Evolutionary conservation across 1,284 basidiomycete species (phyloP).

Genomic region (Apiotrichum gamsii): DNA sequence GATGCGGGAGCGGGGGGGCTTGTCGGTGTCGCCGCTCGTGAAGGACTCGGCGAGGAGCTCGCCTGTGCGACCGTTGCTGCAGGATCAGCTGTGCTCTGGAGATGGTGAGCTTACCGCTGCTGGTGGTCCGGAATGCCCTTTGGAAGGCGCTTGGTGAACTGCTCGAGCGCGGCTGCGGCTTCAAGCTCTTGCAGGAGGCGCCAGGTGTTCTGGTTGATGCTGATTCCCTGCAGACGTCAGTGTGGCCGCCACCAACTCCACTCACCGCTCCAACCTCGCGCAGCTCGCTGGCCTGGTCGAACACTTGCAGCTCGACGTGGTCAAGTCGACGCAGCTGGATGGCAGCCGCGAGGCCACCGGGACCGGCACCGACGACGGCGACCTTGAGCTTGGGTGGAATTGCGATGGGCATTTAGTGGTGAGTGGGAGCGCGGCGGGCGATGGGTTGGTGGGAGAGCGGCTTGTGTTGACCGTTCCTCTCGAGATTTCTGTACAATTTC

Average conservation of each 20-base stretch:
- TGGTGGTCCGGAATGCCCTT: conserved; percentile 14
- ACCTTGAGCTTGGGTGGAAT: conserved; percentile 11
- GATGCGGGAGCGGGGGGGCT: conserved; percentile 19
- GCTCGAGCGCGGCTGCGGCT: conserved; percentile 22
- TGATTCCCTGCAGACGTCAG: conserved; percentile 23
- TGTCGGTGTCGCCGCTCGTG: background rate
- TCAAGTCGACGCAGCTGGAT: conserved; percentile 22
- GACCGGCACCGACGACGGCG: conserved; percentile 29
- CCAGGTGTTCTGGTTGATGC: conserved; percentile 35
- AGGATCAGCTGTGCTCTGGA: too few relatives aligned
- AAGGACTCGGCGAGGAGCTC: conserved; percentile 1
- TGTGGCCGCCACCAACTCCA: background rate
- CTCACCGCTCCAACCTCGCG: conserved; percentile 35
- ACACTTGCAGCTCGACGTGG: conserved; percentile 24
- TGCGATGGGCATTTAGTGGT: background rate
- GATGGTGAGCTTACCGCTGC: conserved; percentile 15
- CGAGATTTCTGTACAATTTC: too few relatives aligned
- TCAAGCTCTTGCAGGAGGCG: conserved; percentile 25
- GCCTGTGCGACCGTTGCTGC: conserved; percentile 1
- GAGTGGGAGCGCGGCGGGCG: too few relatives aligned
- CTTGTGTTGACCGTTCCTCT: too few relatives aligned
- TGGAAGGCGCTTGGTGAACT: conserved; percentile 15
- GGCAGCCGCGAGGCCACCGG: conserved; percentile 25
- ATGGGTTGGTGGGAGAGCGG: too few relatives aligned
- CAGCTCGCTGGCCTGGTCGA: conserved; percentile 29